These are phyloP conservation scores for Penicillium waksmanii DNA, from an alignment of 495 filamentous ascomycete species.

Conservation along the genomic window DNA sequence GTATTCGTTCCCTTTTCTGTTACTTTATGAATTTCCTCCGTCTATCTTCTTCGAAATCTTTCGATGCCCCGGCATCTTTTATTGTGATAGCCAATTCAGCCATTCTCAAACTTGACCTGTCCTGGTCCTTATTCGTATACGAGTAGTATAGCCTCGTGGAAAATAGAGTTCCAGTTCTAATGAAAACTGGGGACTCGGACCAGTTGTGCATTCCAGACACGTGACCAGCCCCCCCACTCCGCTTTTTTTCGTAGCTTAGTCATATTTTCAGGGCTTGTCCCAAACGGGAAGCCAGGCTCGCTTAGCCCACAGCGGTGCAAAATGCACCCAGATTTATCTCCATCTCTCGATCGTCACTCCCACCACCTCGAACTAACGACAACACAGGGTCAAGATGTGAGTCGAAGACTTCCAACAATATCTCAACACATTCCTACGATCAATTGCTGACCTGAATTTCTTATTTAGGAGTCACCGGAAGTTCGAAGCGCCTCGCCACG, in stretches of 20 bases:
- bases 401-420: slow-evolving; percentile 23
- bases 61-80: slow-evolving; percentile 26
- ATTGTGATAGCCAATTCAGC: slow-evolving; percentile 23
- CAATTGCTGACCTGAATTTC: slow-evolving; percentile 40
- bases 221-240: slow-evolving; percentile 3
- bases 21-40: slow-evolving; percentile 31
- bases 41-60: slow-evolving; percentile 32
- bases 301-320: slow-evolving; percentile 55
- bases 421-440: slow-evolving; percentile 14
- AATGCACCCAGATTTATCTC: slow-evolving; percentile 39
- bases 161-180: background rate
- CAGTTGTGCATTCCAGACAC: background rate
- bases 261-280: slow-evolving; percentile 34
- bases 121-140: too few relatives aligned
- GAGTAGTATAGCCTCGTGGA: too few relatives aligned
- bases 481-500: slow-evolving; percentile 95
- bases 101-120: slow-evolving; percentile 1
- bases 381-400: slow-evolving; percentile 60
- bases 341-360: slow-evolving; percentile 47
- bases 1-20: slow-evolving; percentile 32
- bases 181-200: slow-evolving; percentile 1
- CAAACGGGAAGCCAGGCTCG: slow-evolving; percentile 31
- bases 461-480: slow-evolving; percentile 68
- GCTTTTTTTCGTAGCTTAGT: background rate
- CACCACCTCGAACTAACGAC: slow-evolving; percentile 57